phyloP scores from a whole-genome alignment of 306 rosid genomes.

The Comarum palustre region DNA sequence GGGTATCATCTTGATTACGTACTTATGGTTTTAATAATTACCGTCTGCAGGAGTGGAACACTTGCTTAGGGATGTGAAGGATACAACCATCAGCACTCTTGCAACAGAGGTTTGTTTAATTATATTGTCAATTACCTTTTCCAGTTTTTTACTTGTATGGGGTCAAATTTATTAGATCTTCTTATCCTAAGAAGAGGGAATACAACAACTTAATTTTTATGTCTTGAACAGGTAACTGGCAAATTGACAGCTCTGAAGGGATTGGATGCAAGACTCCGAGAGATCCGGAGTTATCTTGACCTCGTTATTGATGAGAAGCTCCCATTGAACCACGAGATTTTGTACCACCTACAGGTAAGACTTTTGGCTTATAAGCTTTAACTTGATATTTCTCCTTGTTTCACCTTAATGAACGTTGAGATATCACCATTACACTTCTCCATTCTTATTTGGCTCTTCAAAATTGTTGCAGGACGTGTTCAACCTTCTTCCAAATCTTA shows the following conservation, averaged over 20 bases:
- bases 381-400: neutral
- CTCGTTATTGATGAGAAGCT: conserved; percentile 69
- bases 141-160: neutral
- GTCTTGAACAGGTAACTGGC: conserved; percentile 48
- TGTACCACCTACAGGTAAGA: conserved; percentile 74
- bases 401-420: neutral
- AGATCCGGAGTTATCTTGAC: conserved; percentile 71
- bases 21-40: neutral
- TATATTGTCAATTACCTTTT: neutral
- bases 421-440: neutral
- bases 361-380: neutral
- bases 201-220: neutral
- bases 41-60: conserved; percentile 41
- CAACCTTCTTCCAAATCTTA: conserved; percentile 59
- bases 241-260: conserved; percentile 82
- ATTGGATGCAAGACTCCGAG: conserved; percentile 64
- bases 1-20: neutral
- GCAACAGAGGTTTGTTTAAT: conserved; percentile 59
- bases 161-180: neutral
- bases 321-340: conserved; percentile 83
- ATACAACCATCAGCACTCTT: conserved; percentile 75
- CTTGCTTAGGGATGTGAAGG: conserved; percentile 70
- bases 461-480: conserved; percentile 45
- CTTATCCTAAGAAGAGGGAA: no score
- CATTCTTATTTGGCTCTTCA: neutral